phyloP scores from a whole-genome alignment of 2,329 filamentous ascomycete genomes.

The Pezicula neosporulosa region DNA sequence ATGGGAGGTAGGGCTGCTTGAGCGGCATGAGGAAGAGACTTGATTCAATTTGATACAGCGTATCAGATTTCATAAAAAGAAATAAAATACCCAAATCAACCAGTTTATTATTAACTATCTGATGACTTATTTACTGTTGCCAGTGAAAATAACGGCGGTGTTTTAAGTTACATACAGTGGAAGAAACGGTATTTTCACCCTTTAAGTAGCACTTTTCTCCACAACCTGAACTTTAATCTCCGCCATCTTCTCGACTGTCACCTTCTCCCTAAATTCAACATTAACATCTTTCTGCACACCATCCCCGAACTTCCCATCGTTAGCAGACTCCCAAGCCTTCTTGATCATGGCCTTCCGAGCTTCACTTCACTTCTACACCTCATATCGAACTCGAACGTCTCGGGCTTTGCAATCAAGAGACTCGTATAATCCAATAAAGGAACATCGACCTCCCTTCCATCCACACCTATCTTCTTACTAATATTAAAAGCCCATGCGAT shows the following conservation, averaged over 20 bases:
- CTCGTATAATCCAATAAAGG: constrained; percentile 17
- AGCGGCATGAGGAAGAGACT: constrained; percentile 39
- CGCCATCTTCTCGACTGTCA: background rate
- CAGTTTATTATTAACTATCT: too few relatives aligned
- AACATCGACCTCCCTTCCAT: constrained; percentile 14
- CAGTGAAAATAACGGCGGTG: too few relatives aligned
- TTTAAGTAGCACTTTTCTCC: background rate
- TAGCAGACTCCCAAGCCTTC: constrained; percentile 11
- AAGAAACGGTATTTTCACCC: too few relatives aligned
- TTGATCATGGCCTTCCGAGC: constrained; percentile 35
- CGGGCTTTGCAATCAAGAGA: constrained; percentile 43
- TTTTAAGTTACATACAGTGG: too few relatives aligned
- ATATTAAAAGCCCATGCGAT: constrained; percentile 49
- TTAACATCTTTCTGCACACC: background rate
- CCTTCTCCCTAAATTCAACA: too few relatives aligned
- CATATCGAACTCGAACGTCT: constrained; percentile 43
- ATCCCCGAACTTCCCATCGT: background rate
- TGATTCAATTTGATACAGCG: background rate
- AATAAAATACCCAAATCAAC: too few relatives aligned
- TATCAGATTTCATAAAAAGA: background rate
- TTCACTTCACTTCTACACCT: constrained; percentile 38
- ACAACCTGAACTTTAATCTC: background rate
- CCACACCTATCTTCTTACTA: constrained; percentile 14
- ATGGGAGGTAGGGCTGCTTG: constrained; percentile 66
- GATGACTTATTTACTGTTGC: too few relatives aligned